Percentiles rank a stretch among this genome's conserved stretches.
Conservation (phyloP, 1,139 yeast genomes). For the Hyphopichia wangnamkhiaoensis region DNA sequence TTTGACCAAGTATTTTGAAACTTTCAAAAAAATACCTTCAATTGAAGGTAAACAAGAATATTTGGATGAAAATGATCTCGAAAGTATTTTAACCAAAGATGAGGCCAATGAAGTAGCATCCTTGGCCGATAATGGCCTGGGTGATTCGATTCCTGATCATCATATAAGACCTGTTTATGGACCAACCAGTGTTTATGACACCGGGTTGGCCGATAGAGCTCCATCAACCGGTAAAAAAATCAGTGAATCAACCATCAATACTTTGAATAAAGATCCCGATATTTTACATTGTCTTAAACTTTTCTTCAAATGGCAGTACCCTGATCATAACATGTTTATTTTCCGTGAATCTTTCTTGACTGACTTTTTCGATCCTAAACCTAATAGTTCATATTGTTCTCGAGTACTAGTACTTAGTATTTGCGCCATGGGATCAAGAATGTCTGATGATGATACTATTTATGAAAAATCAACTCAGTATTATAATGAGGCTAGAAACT, state of each 20-base stretch:
- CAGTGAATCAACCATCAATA: conserved; percentile 26
- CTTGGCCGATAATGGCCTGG: neutral
- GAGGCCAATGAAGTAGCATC: conserved; percentile 3
- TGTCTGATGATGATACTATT: conserved; percentile 45
- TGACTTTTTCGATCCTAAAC: conserved; percentile 54
- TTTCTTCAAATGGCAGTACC: conserved; percentile 66
- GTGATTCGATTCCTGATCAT: neutral
- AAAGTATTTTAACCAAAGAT: conserved; percentile 11
- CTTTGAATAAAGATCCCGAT: conserved; percentile 40
- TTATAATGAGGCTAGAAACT: conserved; percentile 47
- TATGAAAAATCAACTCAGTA: conserved; percentile 40
- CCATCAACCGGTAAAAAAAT: conserved; percentile 19
- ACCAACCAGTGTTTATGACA: conserved; percentile 52
- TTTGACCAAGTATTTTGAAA: conserved; percentile 25
- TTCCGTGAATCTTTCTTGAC: conserved; percentile 63
- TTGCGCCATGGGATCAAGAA: conserved; percentile 57
- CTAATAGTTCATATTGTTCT: conserved; percentile 51
- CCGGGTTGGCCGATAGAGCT: conserved; percentile 21
- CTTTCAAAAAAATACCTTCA: conserved; percentile 20
- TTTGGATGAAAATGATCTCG: conserved; percentile 21
- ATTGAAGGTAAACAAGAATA: conserved; percentile 22
- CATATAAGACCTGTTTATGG: conserved; percentile 41
- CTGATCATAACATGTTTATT: conserved; percentile 62
- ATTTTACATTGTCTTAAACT: conserved; percentile 52
- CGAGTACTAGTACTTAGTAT: conserved; percentile 53